Evolutionary conservation across 345 rosid species (phyloP).

Genomic region (Syzygium oleosum): DNA sequence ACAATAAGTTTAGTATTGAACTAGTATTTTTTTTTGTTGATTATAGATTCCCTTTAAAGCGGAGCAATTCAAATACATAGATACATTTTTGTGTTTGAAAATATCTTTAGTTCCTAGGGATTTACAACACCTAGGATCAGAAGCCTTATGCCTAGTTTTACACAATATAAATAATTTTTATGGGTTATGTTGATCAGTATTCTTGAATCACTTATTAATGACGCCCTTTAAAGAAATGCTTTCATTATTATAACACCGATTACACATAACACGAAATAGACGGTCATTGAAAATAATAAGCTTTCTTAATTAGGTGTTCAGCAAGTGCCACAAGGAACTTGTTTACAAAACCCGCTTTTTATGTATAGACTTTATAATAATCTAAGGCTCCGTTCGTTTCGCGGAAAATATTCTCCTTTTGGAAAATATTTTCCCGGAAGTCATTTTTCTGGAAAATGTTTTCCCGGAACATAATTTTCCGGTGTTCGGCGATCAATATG

Average conservation of each 20-base stretch:
- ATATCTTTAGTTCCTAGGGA: not conserved
- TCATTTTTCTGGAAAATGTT: too few species aligned
- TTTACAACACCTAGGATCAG: not conserved
- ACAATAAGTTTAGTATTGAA: not conserved
- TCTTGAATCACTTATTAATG: not conserved
- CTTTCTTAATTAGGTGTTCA: not conserved
- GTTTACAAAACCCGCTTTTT: not conserved
- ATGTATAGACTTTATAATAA: not conserved
- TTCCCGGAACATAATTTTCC: too few species aligned
- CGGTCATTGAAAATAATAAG: not conserved
- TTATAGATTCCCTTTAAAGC: not conserved
- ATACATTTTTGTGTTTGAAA: not conserved
- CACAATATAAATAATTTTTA: not conserved
- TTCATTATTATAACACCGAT: not conserved
- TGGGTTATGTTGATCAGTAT: not conserved
- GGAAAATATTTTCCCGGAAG: too few species aligned
- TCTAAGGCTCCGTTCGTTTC: too few species aligned
- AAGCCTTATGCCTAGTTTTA: not conserved
- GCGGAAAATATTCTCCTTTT: too few species aligned
- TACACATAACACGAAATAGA: not conserved
- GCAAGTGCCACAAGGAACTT: not conserved
- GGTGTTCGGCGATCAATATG: too few species aligned
- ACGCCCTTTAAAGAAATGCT: not conserved
- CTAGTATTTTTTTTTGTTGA: rapidly evolving
- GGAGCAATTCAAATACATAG: not conserved